These are phyloP conservation scores for Ormosia emarginata DNA, from an alignment of 306 rosid species.

Conservation along the genomic window DNA sequence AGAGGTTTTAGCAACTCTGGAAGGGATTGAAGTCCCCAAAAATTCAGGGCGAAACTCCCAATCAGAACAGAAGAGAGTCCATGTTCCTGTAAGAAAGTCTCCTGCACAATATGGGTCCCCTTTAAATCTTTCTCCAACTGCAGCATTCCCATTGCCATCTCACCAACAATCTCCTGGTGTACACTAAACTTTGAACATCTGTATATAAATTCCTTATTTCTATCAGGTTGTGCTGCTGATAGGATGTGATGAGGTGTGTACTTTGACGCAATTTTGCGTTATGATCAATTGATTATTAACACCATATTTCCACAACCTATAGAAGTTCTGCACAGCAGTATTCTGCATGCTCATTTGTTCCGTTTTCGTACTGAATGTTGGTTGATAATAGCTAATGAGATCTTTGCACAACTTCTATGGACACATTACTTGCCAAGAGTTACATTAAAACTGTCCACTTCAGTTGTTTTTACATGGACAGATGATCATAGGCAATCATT, in stretches of 20 bases:
- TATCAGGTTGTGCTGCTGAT: constrained; percentile 14
- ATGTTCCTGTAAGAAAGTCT: constrained; percentile 29
- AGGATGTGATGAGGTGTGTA: constrained; percentile 20
- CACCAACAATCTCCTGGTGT: constrained; percentile 39
- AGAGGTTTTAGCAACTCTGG: constrained; percentile 62
- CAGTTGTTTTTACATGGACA: neutral
- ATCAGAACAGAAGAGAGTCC: constrained; percentile 33
- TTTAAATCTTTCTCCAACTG: constrained; percentile 36
- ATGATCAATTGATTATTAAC: constrained; percentile 4
- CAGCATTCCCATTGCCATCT: constrained; percentile 55
- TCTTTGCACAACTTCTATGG: neutral
- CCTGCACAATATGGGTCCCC: constrained; percentile 40
- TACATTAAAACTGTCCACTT: neutral
- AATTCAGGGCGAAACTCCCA: constrained; percentile 37
- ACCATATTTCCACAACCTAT: constrained; percentile 3
- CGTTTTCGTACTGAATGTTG: neutral
- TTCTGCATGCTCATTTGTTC: neutral
- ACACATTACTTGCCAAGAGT: neutral
- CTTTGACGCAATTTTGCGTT: constrained; percentile 12
- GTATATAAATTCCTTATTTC: constrained; percentile 31
- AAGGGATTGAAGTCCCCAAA: constrained; percentile 58
- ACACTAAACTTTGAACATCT: constrained; percentile 18
- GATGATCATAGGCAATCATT: neutral
- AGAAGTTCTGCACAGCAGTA: neutral
- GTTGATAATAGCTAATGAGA: neutral